Conservation (phyloP, 2,329 filamentous ascomycete genomes). For the Colletotrichum acutatum region DNA sequence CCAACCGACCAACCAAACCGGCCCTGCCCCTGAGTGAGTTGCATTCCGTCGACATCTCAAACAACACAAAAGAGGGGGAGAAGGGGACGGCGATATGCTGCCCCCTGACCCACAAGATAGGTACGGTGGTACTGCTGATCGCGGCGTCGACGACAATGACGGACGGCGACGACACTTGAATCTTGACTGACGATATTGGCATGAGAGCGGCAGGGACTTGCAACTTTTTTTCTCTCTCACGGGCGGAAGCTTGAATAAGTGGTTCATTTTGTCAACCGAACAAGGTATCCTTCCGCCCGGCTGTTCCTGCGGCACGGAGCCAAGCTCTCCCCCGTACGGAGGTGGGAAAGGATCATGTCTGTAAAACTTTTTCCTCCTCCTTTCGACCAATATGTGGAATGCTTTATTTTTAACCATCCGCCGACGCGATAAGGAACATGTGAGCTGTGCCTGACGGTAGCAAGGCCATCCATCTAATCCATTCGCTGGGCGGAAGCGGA, state of each 20-base stretch:
- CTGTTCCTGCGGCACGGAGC: background rate
- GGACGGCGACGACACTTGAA: background rate
- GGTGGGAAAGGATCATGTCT: background rate
- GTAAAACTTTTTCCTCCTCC: background rate
- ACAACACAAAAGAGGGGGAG: background rate
- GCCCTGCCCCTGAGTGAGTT: constrained; percentile 4
- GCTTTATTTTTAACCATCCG: constrained; percentile 1
- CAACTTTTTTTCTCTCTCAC: too few relatives aligned
- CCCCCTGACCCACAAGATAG: background rate
- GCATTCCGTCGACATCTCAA: constrained; percentile 9
- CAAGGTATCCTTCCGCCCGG: background rate
- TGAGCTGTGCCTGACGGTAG: constrained; percentile 26
- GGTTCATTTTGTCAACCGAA: background rate
- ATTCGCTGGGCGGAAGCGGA: background rate
- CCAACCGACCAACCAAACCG: background rate
- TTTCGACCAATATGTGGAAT: background rate
- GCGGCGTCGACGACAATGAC: background rate
- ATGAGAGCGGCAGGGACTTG: background rate
- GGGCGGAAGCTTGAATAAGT: background rate
- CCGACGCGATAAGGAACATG: background rate
- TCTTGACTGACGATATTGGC: background rate
- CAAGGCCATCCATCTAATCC: constrained; percentile 11
- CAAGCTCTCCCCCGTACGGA: background rate
- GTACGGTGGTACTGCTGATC: background rate
- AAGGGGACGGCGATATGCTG: background rate